A percentile compares a stretch with the other conserved stretches of the same genome.
phyloP scores from a whole-genome alignment of 768 basidiomycete genomes.

The Termitomyces sp. region DNA sequence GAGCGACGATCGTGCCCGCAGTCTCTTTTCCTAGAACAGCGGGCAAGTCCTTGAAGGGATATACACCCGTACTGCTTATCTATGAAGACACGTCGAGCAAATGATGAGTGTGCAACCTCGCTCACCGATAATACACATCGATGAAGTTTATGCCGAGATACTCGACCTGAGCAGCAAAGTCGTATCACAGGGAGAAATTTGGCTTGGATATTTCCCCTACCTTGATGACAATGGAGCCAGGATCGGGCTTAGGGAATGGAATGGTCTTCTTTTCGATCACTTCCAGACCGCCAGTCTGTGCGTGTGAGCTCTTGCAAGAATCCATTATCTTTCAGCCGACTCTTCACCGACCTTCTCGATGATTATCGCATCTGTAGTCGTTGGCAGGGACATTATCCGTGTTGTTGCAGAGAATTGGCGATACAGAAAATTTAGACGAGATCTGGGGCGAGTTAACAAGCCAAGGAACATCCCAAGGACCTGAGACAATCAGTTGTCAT shows the following conservation, averaged over 20 bases:
- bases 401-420: slow-evolving; percentile 24
- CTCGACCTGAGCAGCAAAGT: slow-evolving; percentile 41
- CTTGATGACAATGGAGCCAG: slow-evolving; percentile 54
- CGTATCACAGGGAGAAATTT: neutral
- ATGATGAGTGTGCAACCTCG: neutral
- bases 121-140: slow-evolving; percentile 73
- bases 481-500: neutral
- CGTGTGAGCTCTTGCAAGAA: neutral
- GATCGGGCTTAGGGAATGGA: slow-evolving; percentile 60
- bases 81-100: neutral
- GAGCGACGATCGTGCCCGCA: slow-evolving; percentile 66
- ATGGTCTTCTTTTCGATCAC: slow-evolving; percentile 63
- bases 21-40: slow-evolving; percentile 73
- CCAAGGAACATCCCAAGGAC: slow-evolving; percentile 8
- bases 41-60: slow-evolving; percentile 53
- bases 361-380: slow-evolving; percentile 64
- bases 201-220: slow-evolving; percentile 12
- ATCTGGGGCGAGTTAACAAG: slow-evolving; percentile 5
- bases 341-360: slow-evolving; percentile 42
- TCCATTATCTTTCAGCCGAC: neutral
- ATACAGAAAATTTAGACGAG: slow-evolving; percentile 12
- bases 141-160: slow-evolving; percentile 86
- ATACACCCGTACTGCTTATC: slow-evolving; percentile 54
- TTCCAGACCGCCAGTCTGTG: slow-evolving; percentile 65
- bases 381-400: slow-evolving; percentile 46